These are phyloP conservation scores for Vanrija sp. DNA, from an alignment of 1,284 basidiomycete species.

Conservation along the genomic window DNA sequence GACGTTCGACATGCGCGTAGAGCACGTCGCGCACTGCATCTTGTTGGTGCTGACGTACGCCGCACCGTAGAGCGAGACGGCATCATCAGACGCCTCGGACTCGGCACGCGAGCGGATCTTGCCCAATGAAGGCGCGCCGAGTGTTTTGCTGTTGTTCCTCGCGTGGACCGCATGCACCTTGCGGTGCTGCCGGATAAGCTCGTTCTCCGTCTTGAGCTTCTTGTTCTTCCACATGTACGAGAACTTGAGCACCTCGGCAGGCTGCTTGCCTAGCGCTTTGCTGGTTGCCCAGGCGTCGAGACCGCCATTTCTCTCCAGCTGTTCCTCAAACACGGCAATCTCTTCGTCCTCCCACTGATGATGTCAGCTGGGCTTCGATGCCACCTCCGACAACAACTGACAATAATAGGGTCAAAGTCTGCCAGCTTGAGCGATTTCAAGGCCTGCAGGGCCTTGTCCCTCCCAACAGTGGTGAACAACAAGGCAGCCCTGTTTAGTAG, in stretches of 20 bases:
- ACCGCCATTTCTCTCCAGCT: constrained; percentile 42
- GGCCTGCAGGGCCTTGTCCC: constrained; percentile 25
- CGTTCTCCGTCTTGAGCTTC: constrained; percentile 44
- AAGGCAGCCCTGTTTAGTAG: constrained; percentile 31
- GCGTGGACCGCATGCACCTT: constrained; percentile 36
- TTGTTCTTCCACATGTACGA: constrained; percentile 50
- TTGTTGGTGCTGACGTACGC: constrained; percentile 18
- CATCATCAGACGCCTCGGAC: constrained; percentile 55
- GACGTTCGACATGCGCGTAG: constrained; percentile 64
- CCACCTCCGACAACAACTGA: constrained; percentile 11
- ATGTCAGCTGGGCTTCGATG: constrained; percentile 2
- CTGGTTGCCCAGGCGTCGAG: constrained; percentile 42
- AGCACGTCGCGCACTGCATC: constrained; percentile 65
- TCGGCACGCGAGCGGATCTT: constrained; percentile 30
- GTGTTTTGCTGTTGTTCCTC: constrained; percentile 36
- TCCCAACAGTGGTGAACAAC: constrained; percentile 27
- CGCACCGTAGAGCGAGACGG: constrained; percentile 39
- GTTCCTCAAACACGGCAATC: constrained; percentile 28
- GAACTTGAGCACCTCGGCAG: constrained; percentile 44
- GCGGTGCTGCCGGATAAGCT: constrained; percentile 40
- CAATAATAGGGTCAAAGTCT: constrained; percentile 35
- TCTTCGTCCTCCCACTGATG: constrained; percentile 7
- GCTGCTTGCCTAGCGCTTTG: constrained; percentile 34
- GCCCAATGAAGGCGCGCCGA: constrained; percentile 41
- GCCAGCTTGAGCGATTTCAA: constrained; percentile 27